Evolutionary conservation across 306 rosid genomes (phyloP), one percentile per base, ranked within the genome.

Genomic region (Begonia masoniana): DNA sequence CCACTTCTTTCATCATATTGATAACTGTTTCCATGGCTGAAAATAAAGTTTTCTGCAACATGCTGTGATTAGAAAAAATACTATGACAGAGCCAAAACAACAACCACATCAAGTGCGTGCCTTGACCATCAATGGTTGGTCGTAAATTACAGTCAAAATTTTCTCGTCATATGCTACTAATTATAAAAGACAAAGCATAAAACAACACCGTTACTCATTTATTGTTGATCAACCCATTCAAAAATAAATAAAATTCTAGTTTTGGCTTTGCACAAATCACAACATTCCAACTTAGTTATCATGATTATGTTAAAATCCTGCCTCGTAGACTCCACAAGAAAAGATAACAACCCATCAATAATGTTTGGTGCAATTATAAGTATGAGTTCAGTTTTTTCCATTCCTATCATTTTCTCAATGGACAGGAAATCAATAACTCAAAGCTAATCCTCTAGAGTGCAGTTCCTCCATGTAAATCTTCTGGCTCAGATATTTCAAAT

Each of bases 1-100:
- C 94, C 75, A 86, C 91, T 60, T 81, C 93, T 59, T 71, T 81
- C 88, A 86, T 91, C 80, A 78, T 66, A 73, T 52, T 74, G 43
- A 81, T 83, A 56, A 91, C 86, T n/a, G 82, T 83, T 64, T 86
- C 94, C 99, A 91, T 79, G 10, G 86, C 86, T 15, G 77, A 77
- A 79, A 83, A 91, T 71, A 91, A 59, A 12, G 68, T 77, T 75
- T 65, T 72, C 99, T 91, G 86, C 76, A 75, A 65, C 69, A 65
- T 17, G 5, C 4, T 51, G 21, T 52, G 57, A 15, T 61, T 41
- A 52, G 57, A 51, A 61, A 21, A 31, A 31, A 31, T 31, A 31
- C 15, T 51, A 23, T 46, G 13, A 19, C 43, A 15, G 6, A 10
- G 21, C 26, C 16, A 14, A 13, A 50, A 50, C 19, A 55, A 13